phyloP scores from a whole-genome alignment of 352 stramenopile genomes.

The Pythium oligandrum region DNA sequence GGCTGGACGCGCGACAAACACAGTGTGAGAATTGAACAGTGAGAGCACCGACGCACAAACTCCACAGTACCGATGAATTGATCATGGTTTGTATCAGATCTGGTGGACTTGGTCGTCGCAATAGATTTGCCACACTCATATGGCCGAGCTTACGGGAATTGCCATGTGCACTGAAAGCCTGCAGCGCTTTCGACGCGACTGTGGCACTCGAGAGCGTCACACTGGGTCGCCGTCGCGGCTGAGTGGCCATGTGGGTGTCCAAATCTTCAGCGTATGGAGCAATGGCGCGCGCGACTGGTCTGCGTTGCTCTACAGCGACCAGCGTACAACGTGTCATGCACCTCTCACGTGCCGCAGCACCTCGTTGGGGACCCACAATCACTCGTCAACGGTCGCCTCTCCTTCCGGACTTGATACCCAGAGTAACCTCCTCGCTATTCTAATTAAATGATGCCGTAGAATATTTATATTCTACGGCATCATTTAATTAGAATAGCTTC shows the following conservation, averaged over 20 bases:
- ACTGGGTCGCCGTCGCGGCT: slow-evolving; percentile 8
- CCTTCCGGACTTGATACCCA: too few relatives aligned
- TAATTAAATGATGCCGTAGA: too few relatives aligned
- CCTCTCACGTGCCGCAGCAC: too few relatives aligned
- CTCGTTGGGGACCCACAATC: too few relatives aligned
- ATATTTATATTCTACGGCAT: too few relatives aligned
- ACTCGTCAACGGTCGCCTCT: too few relatives aligned
- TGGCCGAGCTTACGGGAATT: too few relatives aligned
- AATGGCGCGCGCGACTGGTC: background rate
- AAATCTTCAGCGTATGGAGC: background rate
- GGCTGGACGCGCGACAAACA: slow-evolving; percentile 21
- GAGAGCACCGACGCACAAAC: too few relatives aligned
- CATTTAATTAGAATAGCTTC: too few relatives aligned
- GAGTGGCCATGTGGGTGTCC: background rate
- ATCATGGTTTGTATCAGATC: slow-evolving; percentile 29
- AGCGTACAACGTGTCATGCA: too few relatives aligned
- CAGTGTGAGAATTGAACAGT: background rate
- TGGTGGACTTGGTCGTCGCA: background rate
- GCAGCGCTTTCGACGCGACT: slow-evolving; percentile 22
- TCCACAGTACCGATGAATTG: slow-evolving; percentile 19
- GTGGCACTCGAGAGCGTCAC: slow-evolving; percentile 5
- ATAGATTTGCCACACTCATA: too few relatives aligned
- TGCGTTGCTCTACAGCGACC: background rate
- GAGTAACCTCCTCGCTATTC: too few relatives aligned
- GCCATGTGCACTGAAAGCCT: background rate